Evolutionary conservation across 2,329 filamentous ascomycete species (phyloP), one percentile per base, ranked within the genome.

Genomic region (Chrysosporium keratinophilum): DNA sequence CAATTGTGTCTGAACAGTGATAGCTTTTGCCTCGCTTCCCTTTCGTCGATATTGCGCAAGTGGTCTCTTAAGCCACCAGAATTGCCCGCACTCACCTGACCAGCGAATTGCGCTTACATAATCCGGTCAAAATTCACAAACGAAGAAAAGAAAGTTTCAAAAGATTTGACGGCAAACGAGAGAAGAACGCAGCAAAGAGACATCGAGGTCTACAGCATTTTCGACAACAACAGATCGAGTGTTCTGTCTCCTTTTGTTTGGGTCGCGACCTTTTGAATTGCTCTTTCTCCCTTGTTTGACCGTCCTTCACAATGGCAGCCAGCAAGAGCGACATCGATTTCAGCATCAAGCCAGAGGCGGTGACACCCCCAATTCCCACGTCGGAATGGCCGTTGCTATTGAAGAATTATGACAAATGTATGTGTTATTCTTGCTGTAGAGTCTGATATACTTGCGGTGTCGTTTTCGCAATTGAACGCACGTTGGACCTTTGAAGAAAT

Each of bases 321-420:
- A 66, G 74, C 64, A 74, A 74, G 63, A 74, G 76, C 68, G 83
- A 86, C 68, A 79, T 81, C 65, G 85, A 91, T 66, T 88, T 87
- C 71, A 79, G 80, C 71, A 96, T 98, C 77, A 95, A 96, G 82
- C 93, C 93, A 54, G 84, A 94, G 78, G 83, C 86, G 65, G 77
- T 80, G 62, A 82, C 84, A 65, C 87, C 89, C 62, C 76, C 82
- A 57, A 78, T 94, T 65, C 84, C 94, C 74, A 94, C 88, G 63
- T 90, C 85, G 76, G 80, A 83, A 70, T 96, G 89, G 88, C 93
- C 93, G 65, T 78, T 97, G 66, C 79, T 97, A 65, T 80, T 97
- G 67, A 95, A 95, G 78, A 95, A 96, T 77, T 97, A 94, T 76
- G 87, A 89, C 73, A 87, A 90, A 69, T 78, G 88, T 93, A 80